Base-by-base conservation (phyloP, 805 yeast genomes). In the Suhomyces sp. region DNA sequence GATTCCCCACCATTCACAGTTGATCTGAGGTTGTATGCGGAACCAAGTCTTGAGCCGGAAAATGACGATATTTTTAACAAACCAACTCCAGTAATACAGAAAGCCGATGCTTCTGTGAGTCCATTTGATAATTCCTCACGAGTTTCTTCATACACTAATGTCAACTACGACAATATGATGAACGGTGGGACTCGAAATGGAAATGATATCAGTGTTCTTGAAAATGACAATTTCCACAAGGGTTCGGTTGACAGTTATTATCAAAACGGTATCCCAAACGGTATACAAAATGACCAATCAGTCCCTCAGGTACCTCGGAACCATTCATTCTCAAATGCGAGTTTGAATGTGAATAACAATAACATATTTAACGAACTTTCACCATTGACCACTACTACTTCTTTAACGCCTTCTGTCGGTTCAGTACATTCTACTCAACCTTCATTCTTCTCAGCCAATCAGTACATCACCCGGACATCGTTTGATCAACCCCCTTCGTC, bases 331-430 rank as follows among this genome's bases (percentile, higher is more conserved):
- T 27, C 40, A 21, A 25, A 19, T 19, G 42, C 33, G 12, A 42
- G 37, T 19, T 27, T 35, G 12, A 24, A 19, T 8, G 26, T 34
- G 12, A 35, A 31, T 19, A 31, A 37, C 17, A 32, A 35, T 12
- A 28, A 37, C 25, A 15, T 36, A 19, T 33, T 24, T 35, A 42
- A 46, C 30, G 74, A 67, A 12, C 46, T 68, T 28, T 60, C 68
- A 19, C 74, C 74, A 4, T 43, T 66, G 36, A 65, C 74, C 6
- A 67, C 74, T 4, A 63, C 71, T 8, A 66, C 72, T 0, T 65
- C 71, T 3, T 54, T 63, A 28, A 63, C 72, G 0, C 72, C 69
- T 1, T 65, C 71, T 9, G 52, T 64, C 2, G 54, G 58, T 19
- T 65, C 71, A 2, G 43, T 65, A 11, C 72, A 67, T 38, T 65